Conservation (phyloP, 2,329 filamentous ascomycete genomes). For the Arthrobotrys sinensis region DNA sequence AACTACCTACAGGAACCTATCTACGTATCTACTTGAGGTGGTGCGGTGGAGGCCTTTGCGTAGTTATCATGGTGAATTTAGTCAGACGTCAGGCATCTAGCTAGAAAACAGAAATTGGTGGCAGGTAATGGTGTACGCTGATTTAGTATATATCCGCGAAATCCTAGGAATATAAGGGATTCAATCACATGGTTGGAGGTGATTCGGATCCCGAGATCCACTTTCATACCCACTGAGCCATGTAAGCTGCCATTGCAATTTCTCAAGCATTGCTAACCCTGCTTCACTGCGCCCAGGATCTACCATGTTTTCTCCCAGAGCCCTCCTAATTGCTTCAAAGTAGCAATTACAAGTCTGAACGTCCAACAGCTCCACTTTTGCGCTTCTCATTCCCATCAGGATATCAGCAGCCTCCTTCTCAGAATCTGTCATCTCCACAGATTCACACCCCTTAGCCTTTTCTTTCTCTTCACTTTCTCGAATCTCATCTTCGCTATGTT, state of each 20-base stretch:
- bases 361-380: constrained; percentile 14
- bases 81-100: no score
- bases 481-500: background rate
- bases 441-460: background rate
- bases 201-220: no score
- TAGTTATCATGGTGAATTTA: no score
- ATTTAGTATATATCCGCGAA: no score
- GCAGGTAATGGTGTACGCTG: no score
- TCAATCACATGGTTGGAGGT: no score
- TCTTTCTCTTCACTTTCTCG: background rate
- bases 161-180: no score
- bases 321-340: constrained; percentile 17
- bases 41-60: no score
- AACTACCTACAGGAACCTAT: no score
- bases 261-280: constrained; percentile 9
- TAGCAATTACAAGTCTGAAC: background rate
- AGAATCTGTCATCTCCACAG: constrained; percentile 3
- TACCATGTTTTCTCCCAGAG: background rate
- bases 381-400: constrained; percentile 9
- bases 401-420: constrained; percentile 32
- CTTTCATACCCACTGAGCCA: constrained; percentile 5
- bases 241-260: constrained; percentile 24
- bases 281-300: background rate
- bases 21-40: no score
- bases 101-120: no score